A percentile compares a stretch with the other conserved stretches of the same genome.
These are phyloP conservation scores for Aaosphaeria arxii DNA, from an alignment of 2,329 filamentous ascomycete genomes.

Conservation along the genomic window DNA sequence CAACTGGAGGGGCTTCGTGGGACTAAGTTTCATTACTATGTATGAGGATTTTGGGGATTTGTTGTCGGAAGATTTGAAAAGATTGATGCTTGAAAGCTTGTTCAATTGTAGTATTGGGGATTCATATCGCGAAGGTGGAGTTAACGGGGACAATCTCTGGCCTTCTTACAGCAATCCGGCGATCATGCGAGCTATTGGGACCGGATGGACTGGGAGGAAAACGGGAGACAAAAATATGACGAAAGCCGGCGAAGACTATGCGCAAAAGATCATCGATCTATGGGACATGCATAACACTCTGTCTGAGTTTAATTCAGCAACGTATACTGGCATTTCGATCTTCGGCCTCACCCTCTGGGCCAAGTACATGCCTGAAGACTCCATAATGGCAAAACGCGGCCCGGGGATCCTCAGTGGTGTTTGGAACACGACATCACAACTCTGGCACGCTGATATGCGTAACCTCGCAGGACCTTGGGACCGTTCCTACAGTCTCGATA, in stretches of 20 bases:
- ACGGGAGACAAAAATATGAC: slow-evolving; percentile 56
- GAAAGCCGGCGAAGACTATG: slow-evolving; percentile 50
- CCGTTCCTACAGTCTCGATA: slow-evolving; percentile 58
- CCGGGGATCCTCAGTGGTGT: slow-evolving; percentile 37
- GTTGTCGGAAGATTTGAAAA: not conserved
- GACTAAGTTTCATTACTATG: slow-evolving; percentile 52
- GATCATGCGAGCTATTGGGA: slow-evolving; percentile 57
- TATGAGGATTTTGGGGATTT: slow-evolving; percentile 54
- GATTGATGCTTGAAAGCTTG: slow-evolving; percentile 41
- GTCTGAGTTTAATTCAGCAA: slow-evolving; percentile 58
- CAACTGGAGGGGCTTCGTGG: slow-evolving; percentile 60
- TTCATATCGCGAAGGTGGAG: slow-evolving; percentile 54
- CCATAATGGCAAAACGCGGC: slow-evolving; percentile 49
- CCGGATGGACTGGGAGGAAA: slow-evolving; percentile 53
- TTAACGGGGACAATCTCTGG: slow-evolving; percentile 58
- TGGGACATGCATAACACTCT: slow-evolving; percentile 41
- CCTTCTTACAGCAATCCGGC: slow-evolving; percentile 56
- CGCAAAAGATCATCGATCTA: slow-evolving; percentile 48
- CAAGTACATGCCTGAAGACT: slow-evolving; percentile 52
- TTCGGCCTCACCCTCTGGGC: slow-evolving; percentile 53
- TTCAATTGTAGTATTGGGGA: slow-evolving; percentile 54
- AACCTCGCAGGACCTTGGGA: slow-evolving; percentile 63
- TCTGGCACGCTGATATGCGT: slow-evolving; percentile 55
- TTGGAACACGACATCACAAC: slow-evolving; percentile 49
- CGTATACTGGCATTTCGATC: slow-evolving; percentile 58